Evolutionary conservation across 2,329 filamentous ascomycete species (phyloP).

Genomic region (Diplodia intermedia): DNA sequence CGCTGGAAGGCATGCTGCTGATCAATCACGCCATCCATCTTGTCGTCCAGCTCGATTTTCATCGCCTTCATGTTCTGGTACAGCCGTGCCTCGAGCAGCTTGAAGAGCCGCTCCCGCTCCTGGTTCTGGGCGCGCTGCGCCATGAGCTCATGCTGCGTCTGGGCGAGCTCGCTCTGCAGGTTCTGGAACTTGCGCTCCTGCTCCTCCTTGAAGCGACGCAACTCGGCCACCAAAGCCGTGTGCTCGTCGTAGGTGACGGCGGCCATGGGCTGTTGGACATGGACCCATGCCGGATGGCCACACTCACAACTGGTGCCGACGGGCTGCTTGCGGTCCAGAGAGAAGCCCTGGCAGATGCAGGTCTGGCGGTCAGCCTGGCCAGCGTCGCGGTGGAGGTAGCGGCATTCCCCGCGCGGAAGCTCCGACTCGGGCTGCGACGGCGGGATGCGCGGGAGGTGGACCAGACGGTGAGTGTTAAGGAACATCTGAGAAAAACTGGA

Average conservation of each 20-base stretch:
- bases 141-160: slow-evolving; percentile 37
- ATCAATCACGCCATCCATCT: slow-evolving; percentile 51
- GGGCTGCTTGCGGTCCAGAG: slow-evolving; percentile 44
- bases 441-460: slow-evolving; percentile 30
- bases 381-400: slow-evolving; percentile 44
- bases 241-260: slow-evolving; percentile 48
- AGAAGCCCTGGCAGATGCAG: slow-evolving; percentile 55
- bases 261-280: slow-evolving; percentile 47
- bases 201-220: slow-evolving; percentile 46
- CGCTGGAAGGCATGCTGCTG: slow-evolving; percentile 48
- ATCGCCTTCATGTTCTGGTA: slow-evolving; percentile 49
- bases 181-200: slow-evolving; percentile 42
- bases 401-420: slow-evolving; percentile 50
- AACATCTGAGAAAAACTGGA: slow-evolving; percentile 30
- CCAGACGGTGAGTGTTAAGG: slow-evolving; percentile 31
- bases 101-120: slow-evolving; percentile 45
- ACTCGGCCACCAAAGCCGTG: slow-evolving; percentile 45
- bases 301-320: slow-evolving; percentile 54
- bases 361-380: slow-evolving; percentile 44
- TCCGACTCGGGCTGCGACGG: slow-evolving; percentile 38
- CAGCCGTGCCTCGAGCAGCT: slow-evolving; percentile 45
- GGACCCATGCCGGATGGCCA: slow-evolving; percentile 57
- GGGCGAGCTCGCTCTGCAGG: slow-evolving; percentile 43
- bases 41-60: slow-evolving; percentile 50
- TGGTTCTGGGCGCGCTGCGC: slow-evolving; percentile 45